These are phyloP conservation scores for Vigna angularis DNA, from an alignment of 306 rosid genomes.

Conservation along the genomic window DNA sequence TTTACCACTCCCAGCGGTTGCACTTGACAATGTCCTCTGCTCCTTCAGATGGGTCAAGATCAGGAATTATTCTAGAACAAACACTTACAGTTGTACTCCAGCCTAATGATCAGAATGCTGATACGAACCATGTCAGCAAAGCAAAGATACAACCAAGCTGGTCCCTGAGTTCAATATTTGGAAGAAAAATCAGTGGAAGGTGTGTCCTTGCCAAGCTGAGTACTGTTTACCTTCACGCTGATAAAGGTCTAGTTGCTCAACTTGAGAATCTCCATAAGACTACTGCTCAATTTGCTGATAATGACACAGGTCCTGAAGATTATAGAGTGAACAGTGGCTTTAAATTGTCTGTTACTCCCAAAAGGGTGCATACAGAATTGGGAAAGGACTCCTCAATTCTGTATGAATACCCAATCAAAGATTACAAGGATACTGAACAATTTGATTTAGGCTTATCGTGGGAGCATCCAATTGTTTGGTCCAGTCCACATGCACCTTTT, in stretches of 20 bases:
- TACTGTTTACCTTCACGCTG: slow-evolving; percentile 78
- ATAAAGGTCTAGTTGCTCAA: slow-evolving; percentile 62
- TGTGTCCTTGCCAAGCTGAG: slow-evolving; percentile 85
- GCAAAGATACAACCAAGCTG: slow-evolving; percentile 79
- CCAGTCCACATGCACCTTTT: slow-evolving; percentile 76
- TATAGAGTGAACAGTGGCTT: slow-evolving; percentile 60
- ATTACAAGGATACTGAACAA: slow-evolving; percentile 53
- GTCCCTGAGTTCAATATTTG: slow-evolving; percentile 89
- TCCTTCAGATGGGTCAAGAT: slow-evolving; percentile 52
- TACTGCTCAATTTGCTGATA: slow-evolving; percentile 42
- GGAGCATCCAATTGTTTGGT: slow-evolving; percentile 83
- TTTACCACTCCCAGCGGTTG: slow-evolving; percentile 91
- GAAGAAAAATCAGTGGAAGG: slow-evolving; percentile 71
- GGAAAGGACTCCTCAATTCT: slow-evolving; percentile 59
- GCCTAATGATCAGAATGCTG: slow-evolving; percentile 57
- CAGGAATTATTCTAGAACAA: slow-evolving; percentile 76
- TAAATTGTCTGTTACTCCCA: slow-evolving; percentile 76
- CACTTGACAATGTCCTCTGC: slow-evolving; percentile 53
- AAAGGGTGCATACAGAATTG: slow-evolving; percentile 65
- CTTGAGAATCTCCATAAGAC: slow-evolving; percentile 63
- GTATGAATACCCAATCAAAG: slow-evolving; percentile 70
- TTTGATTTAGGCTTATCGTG: slow-evolving; percentile 87
- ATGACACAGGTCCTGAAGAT: slow-evolving; percentile 51
- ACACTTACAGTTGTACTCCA: slow-evolving; percentile 89
- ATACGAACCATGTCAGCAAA: slow-evolving; percentile 43